phyloP scores from a whole-genome alignment of 345 rosid genomes.

The Aegle marmelos region DNA sequence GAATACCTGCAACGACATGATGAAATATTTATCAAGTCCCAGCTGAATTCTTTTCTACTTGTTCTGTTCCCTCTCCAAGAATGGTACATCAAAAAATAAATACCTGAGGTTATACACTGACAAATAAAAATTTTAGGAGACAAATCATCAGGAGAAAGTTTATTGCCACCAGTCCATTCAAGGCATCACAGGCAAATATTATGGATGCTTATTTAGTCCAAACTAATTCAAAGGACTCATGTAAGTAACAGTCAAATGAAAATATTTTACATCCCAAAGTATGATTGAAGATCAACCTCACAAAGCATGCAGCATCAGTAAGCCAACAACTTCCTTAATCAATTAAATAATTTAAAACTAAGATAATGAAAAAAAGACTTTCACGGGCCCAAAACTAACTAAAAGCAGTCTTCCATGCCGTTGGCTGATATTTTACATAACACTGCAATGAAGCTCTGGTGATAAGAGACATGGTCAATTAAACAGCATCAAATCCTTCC shows the following conservation, averaged over 20 bases:
- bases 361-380: background rate
- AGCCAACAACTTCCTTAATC: background rate
- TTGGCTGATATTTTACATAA: background rate
- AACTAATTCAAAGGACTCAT: background rate
- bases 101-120: background rate
- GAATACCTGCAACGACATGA: conserved; percentile 54
- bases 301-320: background rate
- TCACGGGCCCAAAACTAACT: background rate
- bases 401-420: background rate
- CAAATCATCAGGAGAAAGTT: background rate
- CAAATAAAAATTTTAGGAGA: background rate
- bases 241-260: background rate
- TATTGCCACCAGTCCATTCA: background rate
- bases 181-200: background rate
- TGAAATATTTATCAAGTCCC: background rate
- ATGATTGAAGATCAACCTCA: background rate
- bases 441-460: background rate
- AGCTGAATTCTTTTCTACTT: background rate
- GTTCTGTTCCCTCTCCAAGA: background rate
- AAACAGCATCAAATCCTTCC: background rate
- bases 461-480: background rate
- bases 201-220: background rate
- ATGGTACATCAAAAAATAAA: background rate
- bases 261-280: background rate
- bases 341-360: background rate